Base-by-base conservation (phyloP, 805 yeast genomes). In the Cyberlindnera xylosilytica region DNA sequence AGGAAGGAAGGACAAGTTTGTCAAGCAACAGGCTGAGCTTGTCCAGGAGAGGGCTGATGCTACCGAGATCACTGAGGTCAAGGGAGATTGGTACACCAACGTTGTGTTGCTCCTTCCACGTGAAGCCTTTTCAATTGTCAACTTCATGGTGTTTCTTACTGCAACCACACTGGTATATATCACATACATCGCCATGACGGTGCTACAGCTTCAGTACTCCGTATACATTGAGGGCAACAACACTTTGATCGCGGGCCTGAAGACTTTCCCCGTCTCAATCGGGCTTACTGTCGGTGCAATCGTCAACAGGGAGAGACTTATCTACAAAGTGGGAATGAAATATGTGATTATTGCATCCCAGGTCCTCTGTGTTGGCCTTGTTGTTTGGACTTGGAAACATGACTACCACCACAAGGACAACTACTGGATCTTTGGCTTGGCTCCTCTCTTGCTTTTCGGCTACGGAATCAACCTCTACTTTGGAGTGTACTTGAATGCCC, bases 191-290 rank as follows among this genome's bases (percentile, higher is more conserved):
- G 50, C 46, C 4, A 17, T 41, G 24, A 42, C 57, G 36, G 47
- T 53, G 8, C 37, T 48, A 2, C 34, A 50, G 22, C 49, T 56
- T n/a, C 57, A 63, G 29, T 63, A 60, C 39, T 51, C 62, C 30
- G 46, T 50, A 20, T 52, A 47, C 28, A 46, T 60, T n/a, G 61
- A 62, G 4, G 39, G 41, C 7, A 50, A 63, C 34, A 48, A 64
- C 5, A 56, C 68, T 0, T 39, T 71, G 4, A 36, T 66, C 5
- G 57, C 72, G 1, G 65, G 68, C 1, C 54, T 67, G 2, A 70
- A 66, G 41, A 41, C 58, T 1, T 41, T 69, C 1, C 69, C 74
- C 2, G 19, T 62, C 10, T 42, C 64, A 4, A 45, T 62, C 16
- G 70, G 68, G 3, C 38, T 65, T 36, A 34, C 51, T 2, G 3